Conservation (phyloP, 352 stramenopile genomes). For the Thalassiosira exigua region DNA sequence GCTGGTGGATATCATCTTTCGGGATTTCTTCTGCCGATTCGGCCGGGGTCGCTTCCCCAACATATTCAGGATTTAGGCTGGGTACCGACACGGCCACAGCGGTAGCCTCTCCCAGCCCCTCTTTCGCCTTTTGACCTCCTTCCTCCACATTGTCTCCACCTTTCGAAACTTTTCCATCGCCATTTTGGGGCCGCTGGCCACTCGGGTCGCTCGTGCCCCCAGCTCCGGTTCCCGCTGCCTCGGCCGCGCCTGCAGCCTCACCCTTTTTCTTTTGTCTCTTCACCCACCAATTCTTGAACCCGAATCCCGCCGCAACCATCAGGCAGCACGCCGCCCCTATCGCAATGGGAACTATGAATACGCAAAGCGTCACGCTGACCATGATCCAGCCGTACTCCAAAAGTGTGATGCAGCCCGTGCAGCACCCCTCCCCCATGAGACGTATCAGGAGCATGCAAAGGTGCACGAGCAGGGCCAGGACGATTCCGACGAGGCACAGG, state of each 20-base stretch:
- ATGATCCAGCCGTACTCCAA: conserved; percentile 38
- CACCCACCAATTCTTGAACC: conserved; percentile 30
- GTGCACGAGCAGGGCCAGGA: conserved; percentile 53
- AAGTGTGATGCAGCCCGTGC: conserved; percentile 49
- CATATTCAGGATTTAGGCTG: no score
- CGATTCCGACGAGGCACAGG: conserved; percentile 44
- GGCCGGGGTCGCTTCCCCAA: no score
- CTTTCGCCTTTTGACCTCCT: no score
- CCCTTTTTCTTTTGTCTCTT: conserved; percentile 22
- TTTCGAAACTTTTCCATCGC: no score
- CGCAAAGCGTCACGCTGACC: conserved; percentile 41
- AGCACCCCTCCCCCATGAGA: conserved; percentile 45
- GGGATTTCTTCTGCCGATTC: no score
- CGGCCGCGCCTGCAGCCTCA: background rate
- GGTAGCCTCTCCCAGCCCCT: no score
- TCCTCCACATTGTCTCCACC: no score
- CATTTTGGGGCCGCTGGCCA: background rate
- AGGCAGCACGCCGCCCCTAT: conserved; percentile 38
- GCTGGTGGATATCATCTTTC: no score
- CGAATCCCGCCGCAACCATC: conserved; percentile 26
- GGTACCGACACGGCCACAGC: no score
- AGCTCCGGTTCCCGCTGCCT: no score
- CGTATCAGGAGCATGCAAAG: conserved; percentile 63
- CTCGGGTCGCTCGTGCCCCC: conserved; percentile 1
- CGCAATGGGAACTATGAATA: conserved; percentile 51